phyloP scores from a whole-genome alignment of 179 eudicot species.

The Silene coronaria region DNA sequence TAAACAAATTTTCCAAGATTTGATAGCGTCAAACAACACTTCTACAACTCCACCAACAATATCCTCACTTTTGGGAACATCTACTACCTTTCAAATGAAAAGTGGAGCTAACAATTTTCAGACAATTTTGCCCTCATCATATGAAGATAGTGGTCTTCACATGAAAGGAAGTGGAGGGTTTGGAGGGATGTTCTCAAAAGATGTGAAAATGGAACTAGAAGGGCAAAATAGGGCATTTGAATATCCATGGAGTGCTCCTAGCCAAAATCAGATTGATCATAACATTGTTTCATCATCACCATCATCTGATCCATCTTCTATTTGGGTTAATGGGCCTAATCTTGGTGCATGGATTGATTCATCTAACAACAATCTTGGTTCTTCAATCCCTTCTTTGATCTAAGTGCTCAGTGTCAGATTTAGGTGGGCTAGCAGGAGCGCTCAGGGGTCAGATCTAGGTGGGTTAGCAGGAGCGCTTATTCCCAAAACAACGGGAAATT shows the following conservation, averaged over 20 bases:
- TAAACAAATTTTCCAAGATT: constrained; percentile 33
- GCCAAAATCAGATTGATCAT: constrained; percentile 29
- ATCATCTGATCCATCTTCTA: constrained; percentile 35
- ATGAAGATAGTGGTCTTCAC: constrained; percentile 27
- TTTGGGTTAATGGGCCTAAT: constrained; percentile 41
- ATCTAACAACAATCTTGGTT: constrained; percentile 38
- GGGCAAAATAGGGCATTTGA: constrained; percentile 29
- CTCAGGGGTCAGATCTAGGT: too few species aligned
- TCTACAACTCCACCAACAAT: constrained; percentile 25
- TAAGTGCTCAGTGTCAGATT: constrained; percentile 12
- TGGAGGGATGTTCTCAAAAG: constrained; percentile 27
- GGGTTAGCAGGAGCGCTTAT: too few species aligned
- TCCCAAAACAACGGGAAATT: too few species aligned
- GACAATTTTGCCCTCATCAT: constrained; percentile 33
- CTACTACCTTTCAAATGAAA: constrained; percentile 33
- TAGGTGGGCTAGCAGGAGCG: too few species aligned
- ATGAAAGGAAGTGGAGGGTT: constrained; percentile 21
- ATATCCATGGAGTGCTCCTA: constrained; percentile 25
- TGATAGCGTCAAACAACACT: constrained; percentile 27
- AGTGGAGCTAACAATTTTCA: constrained; percentile 29
- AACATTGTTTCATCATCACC: constrained; percentile 12
- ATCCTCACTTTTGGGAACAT: constrained; percentile 38
- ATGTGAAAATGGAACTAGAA: constrained; percentile 34
- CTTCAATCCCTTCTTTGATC: constrained; percentile 74
- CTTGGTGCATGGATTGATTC: constrained; percentile 72